Conservation (phyloP, 2,329 filamentous ascomycete genomes). For the Aschersonia sp. region DNA sequence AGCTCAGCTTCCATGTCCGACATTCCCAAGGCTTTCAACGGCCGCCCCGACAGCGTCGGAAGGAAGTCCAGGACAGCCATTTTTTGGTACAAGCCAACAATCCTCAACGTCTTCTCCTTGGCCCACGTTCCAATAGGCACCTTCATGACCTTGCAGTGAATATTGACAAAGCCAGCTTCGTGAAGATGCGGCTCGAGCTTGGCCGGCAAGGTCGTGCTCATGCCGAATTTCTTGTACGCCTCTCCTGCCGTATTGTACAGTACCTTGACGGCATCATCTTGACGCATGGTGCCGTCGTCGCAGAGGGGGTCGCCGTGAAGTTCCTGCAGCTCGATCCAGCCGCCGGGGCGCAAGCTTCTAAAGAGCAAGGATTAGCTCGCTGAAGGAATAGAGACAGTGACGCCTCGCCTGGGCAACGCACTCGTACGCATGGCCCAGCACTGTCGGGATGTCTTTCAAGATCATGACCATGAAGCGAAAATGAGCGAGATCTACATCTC, state of each 20-base stretch:
- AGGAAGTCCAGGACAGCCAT: constrained; percentile 20
- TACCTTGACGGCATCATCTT: constrained; percentile 5
- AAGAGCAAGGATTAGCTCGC: neutral
- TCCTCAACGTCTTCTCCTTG: constrained; percentile 15
- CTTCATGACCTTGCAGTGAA: constrained; percentile 19
- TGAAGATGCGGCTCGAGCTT: constrained; percentile 6
- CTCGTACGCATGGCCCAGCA: constrained; percentile 7
- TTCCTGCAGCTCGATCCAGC: constrained; percentile 28
- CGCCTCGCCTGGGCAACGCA: constrained; percentile 4
- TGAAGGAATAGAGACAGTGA: neutral
- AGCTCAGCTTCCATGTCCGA: constrained; percentile 14
- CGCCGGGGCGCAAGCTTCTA: constrained; percentile 21
- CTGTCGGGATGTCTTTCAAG: constrained; percentile 6
- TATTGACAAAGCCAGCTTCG: constrained; percentile 8
- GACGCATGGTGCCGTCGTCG: constrained; percentile 18
- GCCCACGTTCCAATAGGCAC: constrained; percentile 24
- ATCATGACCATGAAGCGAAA: constrained; percentile 10
- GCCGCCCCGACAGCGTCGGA: constrained; percentile 19
- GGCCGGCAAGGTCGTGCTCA: constrained; percentile 7
- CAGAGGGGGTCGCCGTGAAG: constrained; percentile 17
- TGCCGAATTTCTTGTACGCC: constrained; percentile 6
- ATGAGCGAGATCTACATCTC: constrained; percentile 16
- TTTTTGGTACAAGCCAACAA: constrained; percentile 23
- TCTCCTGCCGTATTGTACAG: constrained; percentile 5
- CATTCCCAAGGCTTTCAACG: constrained; percentile 15